Base-by-base conservation (phyloP, 306 rosid genomes). In the Fragaria ananassa region DNA sequence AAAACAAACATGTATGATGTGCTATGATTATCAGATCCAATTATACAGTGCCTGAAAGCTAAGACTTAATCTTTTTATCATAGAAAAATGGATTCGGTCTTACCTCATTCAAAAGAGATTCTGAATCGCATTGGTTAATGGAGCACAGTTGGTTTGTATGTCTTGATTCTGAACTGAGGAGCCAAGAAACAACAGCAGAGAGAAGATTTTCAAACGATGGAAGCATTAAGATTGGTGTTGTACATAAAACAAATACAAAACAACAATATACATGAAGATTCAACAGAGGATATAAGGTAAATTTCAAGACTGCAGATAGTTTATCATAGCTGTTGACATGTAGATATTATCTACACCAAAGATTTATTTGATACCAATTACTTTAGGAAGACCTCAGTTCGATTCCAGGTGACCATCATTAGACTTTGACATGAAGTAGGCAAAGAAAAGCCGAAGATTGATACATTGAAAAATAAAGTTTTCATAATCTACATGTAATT, bases 41-140 rank as follows among this genome's bases (percentile, higher is more conserved):
- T 57, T 10, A 35, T 11, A 25, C 75, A 19, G n/a, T 19, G 11
- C 42, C 60, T 14, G 3, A 27, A 70, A 70, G 37, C 57, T 47
- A 31, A 18, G 27, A 50, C 8, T 44, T 49, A 29, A 18, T 17
- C 62, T 10, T 49, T 71, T 53, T 35, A 57, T 2, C 45, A 23
- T 15, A 68, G 53, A 21, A 53, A 63, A 79, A 53, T 72, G 66
- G 76, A 81, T 35, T 79, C 57, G 57, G 66, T 4, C 57, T 75
- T 90, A 92, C 97, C 97, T 95, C 97, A 81, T 88, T 92, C 75
- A 92, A 83, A 76, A 95, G 97, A 83, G 99, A 95, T 84, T 83
- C 86, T 50, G 97, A 92, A 84, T 90, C 84, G 76, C 99, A 95
- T 64, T 86, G 93, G 87, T 96, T 95, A 79, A 92, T 95, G 79